Percentiles rank a stretch among this genome's conserved stretches.
These are phyloP conservation scores for Saccharum hybrid DNA, from an alignment of 202 grass and related monocot species.

Conservation along the genomic window DNA sequence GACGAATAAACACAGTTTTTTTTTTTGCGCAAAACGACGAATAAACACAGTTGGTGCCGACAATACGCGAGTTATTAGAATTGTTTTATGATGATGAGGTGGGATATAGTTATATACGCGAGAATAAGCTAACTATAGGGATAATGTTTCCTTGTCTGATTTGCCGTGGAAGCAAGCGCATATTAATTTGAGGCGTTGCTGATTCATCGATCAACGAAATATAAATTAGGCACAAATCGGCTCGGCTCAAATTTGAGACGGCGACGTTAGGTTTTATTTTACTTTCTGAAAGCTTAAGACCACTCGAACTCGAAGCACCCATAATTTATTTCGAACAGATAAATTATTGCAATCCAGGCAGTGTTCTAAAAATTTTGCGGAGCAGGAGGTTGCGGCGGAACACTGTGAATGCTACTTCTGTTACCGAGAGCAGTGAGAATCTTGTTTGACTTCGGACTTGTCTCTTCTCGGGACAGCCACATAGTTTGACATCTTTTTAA, in stretches of 20 bases:
- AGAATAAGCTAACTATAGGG: background rate
- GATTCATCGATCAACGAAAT: background rate
- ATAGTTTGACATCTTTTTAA: background rate
- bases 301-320: background rate
- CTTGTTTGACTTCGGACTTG: conserved; percentile 43
- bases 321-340: background rate
- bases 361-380: background rate
- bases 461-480: background rate
- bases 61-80: background rate
- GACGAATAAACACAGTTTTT: background rate
- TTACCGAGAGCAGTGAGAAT: conserved; percentile 39
- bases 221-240: background rate
- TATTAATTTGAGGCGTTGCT: background rate
- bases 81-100: background rate
- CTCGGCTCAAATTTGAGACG: background rate
- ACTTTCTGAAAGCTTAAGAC: background rate
- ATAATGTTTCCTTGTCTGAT: background rate
- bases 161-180: background rate
- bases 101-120: background rate
- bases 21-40: too few relatives aligned
- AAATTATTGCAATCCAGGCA: background rate
- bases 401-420: background rate
- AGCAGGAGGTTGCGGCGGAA: background rate
- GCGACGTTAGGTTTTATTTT: background rate
- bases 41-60: background rate